phyloP scores from a whole-genome alignment of 2,329 filamentous ascomycete genomes.

The Microascus cirrosus region DNA sequence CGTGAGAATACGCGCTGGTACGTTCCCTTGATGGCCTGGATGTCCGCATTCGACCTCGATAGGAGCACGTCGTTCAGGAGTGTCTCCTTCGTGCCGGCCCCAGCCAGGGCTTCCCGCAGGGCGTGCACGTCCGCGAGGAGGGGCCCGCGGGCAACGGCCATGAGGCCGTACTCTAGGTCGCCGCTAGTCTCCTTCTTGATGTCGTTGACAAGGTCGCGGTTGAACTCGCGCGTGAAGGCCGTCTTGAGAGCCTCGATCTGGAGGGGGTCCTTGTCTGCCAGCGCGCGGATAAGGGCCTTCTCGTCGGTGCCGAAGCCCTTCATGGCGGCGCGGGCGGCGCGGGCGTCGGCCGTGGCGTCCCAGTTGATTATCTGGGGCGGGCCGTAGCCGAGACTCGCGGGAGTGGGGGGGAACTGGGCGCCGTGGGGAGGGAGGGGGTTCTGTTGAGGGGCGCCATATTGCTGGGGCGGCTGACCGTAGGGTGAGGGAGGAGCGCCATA shows the following conservation, averaged over 20 bases:
- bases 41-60: conserved; percentile 73
- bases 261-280: conserved; percentile 65
- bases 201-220: conserved; percentile 62
- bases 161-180: conserved; percentile 63
- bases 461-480: conserved; percentile 15
- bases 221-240: conserved; percentile 53
- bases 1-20: conserved; percentile 60
- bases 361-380: conserved; percentile 57
- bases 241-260: conserved; percentile 60
- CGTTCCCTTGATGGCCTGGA: conserved; percentile 71
- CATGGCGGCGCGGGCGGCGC: conserved; percentile 70
- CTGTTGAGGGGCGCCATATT: conserved; percentile 24
- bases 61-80: conserved; percentile 81
- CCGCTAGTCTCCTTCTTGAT: conserved; percentile 67
- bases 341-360: conserved; percentile 59
- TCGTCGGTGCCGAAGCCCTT: conserved; percentile 91
- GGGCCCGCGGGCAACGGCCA: conserved; percentile 69
- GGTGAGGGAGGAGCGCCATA: conserved; percentile 23
- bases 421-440: conserved; percentile 11
- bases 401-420: conserved; percentile 31
- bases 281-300: conserved; percentile 56
- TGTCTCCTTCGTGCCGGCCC: conserved; percentile 75
- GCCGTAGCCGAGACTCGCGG: conserved; percentile 64
- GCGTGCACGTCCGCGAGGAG: conserved; percentile 64
- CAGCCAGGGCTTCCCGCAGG: conserved; percentile 61